These are phyloP conservation scores for Friedmanniomyces endolithicus DNA, from an alignment of 495 filamentous ascomycete species.

Conservation along the genomic window DNA sequence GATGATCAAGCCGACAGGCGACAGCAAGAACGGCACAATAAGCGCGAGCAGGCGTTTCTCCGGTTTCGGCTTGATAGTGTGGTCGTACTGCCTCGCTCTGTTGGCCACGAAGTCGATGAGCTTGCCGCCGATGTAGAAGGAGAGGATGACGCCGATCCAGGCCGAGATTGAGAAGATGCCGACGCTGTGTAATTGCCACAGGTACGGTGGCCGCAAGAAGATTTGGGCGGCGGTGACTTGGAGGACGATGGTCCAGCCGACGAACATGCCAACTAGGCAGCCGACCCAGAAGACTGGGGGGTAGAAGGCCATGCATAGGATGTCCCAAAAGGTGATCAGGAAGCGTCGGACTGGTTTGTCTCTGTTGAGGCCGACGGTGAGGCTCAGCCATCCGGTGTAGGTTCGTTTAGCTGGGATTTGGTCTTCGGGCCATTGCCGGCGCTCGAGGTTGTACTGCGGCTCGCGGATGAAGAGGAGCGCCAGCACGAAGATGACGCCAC, in stretches of 20 bases:
- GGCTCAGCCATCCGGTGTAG: slow-evolving; percentile 7
- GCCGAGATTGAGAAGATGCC: slow-evolving; percentile 14
- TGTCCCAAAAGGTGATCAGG: slow-evolving; percentile 11
- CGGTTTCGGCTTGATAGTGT: slow-evolving; percentile 5
- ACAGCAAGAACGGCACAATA: slow-evolving; percentile 8
- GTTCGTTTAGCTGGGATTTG: slow-evolving; percentile 5
- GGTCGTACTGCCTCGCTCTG: neutral
- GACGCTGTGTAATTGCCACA: slow-evolving; percentile 1
- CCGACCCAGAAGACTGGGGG: slow-evolving; percentile 12
- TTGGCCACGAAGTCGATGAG: slow-evolving; percentile 18
- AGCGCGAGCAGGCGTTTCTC: slow-evolving; percentile 14
- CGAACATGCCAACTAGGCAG: slow-evolving; percentile 11
- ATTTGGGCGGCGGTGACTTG: slow-evolving; percentile 12
- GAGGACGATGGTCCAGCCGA: slow-evolving; percentile 18
- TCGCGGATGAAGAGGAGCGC: slow-evolving; percentile 12
- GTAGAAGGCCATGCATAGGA: slow-evolving; percentile 10
- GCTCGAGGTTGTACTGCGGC: slow-evolving; percentile 11
- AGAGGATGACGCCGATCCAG: slow-evolving; percentile 12
- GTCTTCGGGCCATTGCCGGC: slow-evolving; percentile 1
- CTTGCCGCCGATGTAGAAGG: slow-evolving; percentile 18
- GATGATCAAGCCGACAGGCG: slow-evolving; percentile 15
- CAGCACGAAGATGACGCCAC: slow-evolving; percentile 14
- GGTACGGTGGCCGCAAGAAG: slow-evolving; percentile 11
- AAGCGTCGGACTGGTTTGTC: slow-evolving; percentile 7
- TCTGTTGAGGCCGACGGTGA: slow-evolving; percentile 8